phyloP scores from a whole-genome alignment of 139 green algal genomes.

The Spirogloea muscicola region DNA sequence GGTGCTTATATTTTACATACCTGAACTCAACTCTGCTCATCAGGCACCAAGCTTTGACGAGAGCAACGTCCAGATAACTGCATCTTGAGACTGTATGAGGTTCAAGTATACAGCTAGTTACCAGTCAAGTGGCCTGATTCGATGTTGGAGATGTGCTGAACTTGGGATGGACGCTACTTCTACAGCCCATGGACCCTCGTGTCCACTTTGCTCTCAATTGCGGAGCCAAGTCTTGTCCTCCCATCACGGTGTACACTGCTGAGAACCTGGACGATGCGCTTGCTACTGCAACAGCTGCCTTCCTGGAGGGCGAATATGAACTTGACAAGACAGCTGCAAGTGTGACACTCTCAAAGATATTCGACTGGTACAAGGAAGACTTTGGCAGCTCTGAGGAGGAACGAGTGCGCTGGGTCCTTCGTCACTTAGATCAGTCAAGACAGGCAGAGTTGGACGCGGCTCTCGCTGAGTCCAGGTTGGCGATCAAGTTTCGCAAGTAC shows the following conservation, averaged over 20 bases:
- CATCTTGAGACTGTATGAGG: no score
- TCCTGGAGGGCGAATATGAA: constrained; percentile 60
- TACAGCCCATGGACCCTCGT: constrained; percentile 67
- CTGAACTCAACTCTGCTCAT: no score
- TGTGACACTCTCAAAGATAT: constrained; percentile 77
- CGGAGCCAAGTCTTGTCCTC: constrained; percentile 84
- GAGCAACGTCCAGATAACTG: no score
- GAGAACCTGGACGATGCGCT: constrained; percentile 73
- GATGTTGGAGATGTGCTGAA: no score
- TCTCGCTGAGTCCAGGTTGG: no score
- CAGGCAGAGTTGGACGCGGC: no score
- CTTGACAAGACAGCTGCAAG: constrained; percentile 52
- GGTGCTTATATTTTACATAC: no score
- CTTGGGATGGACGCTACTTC: no score
- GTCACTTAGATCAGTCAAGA: constrained; percentile 15
- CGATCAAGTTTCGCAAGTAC: no score
- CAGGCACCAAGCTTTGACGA: no score
- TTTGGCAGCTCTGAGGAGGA: constrained; percentile 34
- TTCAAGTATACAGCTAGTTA: no score
- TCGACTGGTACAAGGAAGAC: constrained; percentile 60
- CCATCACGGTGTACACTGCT: constrained; percentile 80
- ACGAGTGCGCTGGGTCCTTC: constrained; percentile 14
- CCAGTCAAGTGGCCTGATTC: no score
- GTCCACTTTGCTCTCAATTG: constrained; percentile 96
- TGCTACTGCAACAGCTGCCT: constrained; percentile 59